Evolutionary conservation across 805 yeast species (phyloP), one percentile per base, ranked within the genome.

Genomic region (Candida hungchunana): DNA sequence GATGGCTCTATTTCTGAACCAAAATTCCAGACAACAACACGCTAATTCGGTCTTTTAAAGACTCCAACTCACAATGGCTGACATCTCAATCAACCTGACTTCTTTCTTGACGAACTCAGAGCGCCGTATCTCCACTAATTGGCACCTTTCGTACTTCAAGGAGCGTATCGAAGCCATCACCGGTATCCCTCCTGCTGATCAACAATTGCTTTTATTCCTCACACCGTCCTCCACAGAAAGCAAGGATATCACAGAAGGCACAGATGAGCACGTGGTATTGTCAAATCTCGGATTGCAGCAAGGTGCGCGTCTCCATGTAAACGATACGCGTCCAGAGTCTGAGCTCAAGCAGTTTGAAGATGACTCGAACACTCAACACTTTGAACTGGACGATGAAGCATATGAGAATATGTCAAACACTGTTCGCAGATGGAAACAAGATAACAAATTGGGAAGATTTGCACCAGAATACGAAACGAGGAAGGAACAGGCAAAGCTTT

Each of bases 391-490:
- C 2, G 79, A 78, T 24, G 74, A 67, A 26, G 82, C 75, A 29
- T 86, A 89, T 56, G 78, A 70, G 20, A 63, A 63, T 31, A 67
- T 82, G 40, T 34, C 59, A 4, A 75, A 81, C 36, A 70, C 90
- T 0, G 94, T 85, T 2, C 67, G 79, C 37, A 71, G 70, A 37
- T 89, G 96, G 95, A 90, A 89, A 56, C 68, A 71, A 38, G 64
- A 69, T 20, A 71, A 82, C 44, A 60, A 74, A 39, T 60, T 86
- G 18, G 96, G 97, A 0, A 64, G 89, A 33, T 88, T 79, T 48
- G 76, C 82, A 43, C 83, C 87, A 0, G 53, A 61, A 4, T 71
- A 55, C 29, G 55, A 57, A 12, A 35, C 44, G 10, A 59, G 57
- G 27, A 56, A 59, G 38, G 50, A 61, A 17, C 37, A 54, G 18